phyloP scores from a whole-genome alignment of 768 basidiomycete genomes.

The Infundibulicybe gibba region DNA sequence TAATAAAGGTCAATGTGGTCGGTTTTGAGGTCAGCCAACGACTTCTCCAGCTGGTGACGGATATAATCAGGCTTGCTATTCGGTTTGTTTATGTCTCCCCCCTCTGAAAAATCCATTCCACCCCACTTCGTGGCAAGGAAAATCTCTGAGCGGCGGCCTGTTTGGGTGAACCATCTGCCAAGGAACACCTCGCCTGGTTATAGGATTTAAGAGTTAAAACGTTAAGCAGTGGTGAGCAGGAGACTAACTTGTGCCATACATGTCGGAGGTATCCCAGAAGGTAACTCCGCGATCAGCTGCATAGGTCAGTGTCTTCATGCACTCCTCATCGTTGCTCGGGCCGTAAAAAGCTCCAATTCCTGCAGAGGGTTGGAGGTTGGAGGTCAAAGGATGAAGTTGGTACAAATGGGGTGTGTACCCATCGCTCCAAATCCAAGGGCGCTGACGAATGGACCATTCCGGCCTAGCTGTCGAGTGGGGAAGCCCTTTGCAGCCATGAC shows the following conservation, averaged over 20 bases:
- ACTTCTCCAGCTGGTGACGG: background rate
- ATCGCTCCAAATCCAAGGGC: slow-evolving; percentile 22
- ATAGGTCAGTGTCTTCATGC: slow-evolving; percentile 12
- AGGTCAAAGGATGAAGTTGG: background rate
- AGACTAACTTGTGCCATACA: slow-evolving; percentile 41
- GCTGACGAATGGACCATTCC: slow-evolving; percentile 20
- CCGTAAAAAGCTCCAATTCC: slow-evolving; percentile 21
- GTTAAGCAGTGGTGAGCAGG: slow-evolving; percentile 24
- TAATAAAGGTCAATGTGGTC: slow-evolving; percentile 10
- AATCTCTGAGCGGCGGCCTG: slow-evolving; percentile 47
- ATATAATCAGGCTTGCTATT: slow-evolving; percentile 10
- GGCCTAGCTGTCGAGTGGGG: slow-evolving; percentile 18
- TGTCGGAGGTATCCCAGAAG: slow-evolving; percentile 47
- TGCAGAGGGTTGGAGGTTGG: background rate
- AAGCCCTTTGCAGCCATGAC: slow-evolving; percentile 5
- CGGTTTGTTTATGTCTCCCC: background rate
- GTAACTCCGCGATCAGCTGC: slow-evolving; percentile 23
- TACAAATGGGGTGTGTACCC: slow-evolving; percentile 8
- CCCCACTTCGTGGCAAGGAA: slow-evolving; percentile 60
- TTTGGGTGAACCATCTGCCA: slow-evolving; percentile 39
- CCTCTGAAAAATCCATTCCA: slow-evolving; percentile 5
- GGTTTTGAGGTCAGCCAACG: background rate
- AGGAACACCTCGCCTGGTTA: slow-evolving; percentile 6
- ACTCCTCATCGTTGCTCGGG: slow-evolving; percentile 11
- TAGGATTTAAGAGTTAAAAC: slow-evolving; percentile 30